Evolutionary conservation across 2,329 filamentous ascomycete species (phyloP).

Genomic region (Eutypella sp.): DNA sequence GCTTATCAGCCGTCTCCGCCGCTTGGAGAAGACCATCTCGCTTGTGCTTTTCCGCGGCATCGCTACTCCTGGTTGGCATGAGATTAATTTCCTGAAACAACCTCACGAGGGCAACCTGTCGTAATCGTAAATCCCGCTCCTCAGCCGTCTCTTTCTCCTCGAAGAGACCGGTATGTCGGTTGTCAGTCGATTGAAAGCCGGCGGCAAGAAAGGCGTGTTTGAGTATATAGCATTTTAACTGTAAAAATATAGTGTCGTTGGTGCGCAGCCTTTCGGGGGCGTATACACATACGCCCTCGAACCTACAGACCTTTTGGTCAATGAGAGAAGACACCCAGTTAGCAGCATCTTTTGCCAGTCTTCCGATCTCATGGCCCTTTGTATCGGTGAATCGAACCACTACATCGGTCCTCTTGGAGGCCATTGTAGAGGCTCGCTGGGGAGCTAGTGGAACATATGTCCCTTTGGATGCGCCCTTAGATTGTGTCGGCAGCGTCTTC

Average conservation of each 20-base stretch:
- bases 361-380: slow-evolving; percentile 75
- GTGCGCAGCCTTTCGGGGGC: slow-evolving; percentile 79
- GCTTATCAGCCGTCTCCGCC: slow-evolving; percentile 82
- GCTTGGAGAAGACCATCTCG: slow-evolving; percentile 80
- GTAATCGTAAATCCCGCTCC: slow-evolving; percentile 75
- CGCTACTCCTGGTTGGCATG: slow-evolving; percentile 68
- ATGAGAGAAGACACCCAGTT: slow-evolving; percentile 89
- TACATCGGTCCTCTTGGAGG: slow-evolving; percentile 70
- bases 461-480: slow-evolving; percentile 30
- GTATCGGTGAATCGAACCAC: slow-evolving; percentile 86
- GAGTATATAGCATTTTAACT: slow-evolving; percentile 74
- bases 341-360: slow-evolving; percentile 80
- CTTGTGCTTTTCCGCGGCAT: slow-evolving; percentile 69
- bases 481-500: slow-evolving; percentile 59
- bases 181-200: slow-evolving; percentile 59
- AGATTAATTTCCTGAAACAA: slow-evolving; percentile 87
- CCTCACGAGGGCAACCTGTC: slow-evolving; percentile 83
- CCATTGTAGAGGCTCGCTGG: slow-evolving; percentile 39
- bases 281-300: slow-evolving; percentile 85
- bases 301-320: slow-evolving; percentile 82
- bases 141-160: slow-evolving; percentile 82
- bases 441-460: slow-evolving; percentile 32
- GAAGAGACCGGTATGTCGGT: slow-evolving; percentile 69
- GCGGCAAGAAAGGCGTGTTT: slow-evolving; percentile 66
- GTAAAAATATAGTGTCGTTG: slow-evolving; percentile 91